phyloP scores from a whole-genome alignment of 495 filamentous ascomycete species.

The Penicillium manginii region DNA sequence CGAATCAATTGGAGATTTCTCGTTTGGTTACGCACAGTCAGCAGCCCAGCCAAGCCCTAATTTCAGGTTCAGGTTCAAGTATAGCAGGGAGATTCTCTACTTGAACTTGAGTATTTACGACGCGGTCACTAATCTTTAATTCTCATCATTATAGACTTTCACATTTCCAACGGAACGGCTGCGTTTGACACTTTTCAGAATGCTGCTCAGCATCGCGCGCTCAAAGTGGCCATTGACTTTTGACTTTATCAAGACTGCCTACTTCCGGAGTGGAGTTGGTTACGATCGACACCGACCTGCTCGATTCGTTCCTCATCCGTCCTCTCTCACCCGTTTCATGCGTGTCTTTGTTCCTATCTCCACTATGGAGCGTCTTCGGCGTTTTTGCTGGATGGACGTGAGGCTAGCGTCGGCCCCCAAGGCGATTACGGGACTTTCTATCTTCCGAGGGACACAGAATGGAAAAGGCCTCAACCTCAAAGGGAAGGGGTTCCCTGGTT shows the following conservation, averaged over 20 bases:
- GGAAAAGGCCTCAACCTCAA: background rate
- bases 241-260: background rate
- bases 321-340: background rate
- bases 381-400: background rate
- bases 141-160: slow-evolving; percentile 15
- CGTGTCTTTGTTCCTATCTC: background rate
- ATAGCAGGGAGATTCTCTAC: too few relatives aligned
- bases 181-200: slow-evolving; percentile 22
- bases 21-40: slow-evolving; percentile 48
- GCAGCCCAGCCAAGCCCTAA: slow-evolving; percentile 3
- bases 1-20: slow-evolving; percentile 20
- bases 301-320: background rate
- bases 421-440: background rate
- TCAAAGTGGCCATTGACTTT: slow-evolving; percentile 33
- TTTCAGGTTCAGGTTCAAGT: too few relatives aligned
- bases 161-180: slow-evolving; percentile 9
- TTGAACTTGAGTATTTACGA: background rate
- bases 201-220: slow-evolving; percentile 22
- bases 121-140: background rate
- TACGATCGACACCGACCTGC: slow-evolving; percentile 1
- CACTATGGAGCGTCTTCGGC: background rate
- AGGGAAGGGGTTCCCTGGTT: background rate
- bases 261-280: background rate
- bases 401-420: slow-evolving; percentile 3
- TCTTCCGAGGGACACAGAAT: too few relatives aligned